Conservation (phyloP, 768 basidiomycete genomes). For the Leccinum uliginosum region DNA sequence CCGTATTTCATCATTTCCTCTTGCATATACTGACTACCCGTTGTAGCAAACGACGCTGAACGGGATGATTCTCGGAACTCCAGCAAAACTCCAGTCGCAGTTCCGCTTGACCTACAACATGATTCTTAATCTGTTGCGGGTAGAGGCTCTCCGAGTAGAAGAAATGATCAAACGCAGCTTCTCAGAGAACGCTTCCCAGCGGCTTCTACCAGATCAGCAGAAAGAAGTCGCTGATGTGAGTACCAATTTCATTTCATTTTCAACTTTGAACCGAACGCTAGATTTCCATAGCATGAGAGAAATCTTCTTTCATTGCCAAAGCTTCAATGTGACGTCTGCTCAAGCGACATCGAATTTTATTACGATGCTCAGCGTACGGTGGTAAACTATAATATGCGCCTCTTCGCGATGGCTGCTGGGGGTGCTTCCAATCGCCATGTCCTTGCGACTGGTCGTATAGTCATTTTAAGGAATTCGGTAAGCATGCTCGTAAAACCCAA, state of each 20-base stretch:
- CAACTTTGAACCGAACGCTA: conserved; percentile 4
- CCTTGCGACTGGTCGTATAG: conserved; percentile 70
- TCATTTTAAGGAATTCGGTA: conserved; percentile 81
- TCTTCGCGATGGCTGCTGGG: conserved; percentile 56
- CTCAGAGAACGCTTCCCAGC: conserved; percentile 95
- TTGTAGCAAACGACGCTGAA: conserved; percentile 65
- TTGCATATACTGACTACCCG: neutral
- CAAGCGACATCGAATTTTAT: conserved; percentile 65
- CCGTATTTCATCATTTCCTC: neutral
- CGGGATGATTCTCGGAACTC: conserved; percentile 92
- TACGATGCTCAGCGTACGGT: conserved; percentile 71
- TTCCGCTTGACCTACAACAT: conserved; percentile 99
- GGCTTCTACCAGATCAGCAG: conserved; percentile 89
- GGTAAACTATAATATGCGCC: conserved; percentile 53
- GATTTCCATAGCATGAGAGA: conserved; percentile 60
- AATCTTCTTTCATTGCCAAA: conserved; percentile 55
- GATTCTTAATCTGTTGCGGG: conserved; percentile 94
- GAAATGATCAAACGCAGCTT: conserved; percentile 99
- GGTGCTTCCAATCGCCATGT: conserved; percentile 66
- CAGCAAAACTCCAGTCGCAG: conserved; percentile 90
- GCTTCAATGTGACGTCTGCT: conserved; percentile 65
- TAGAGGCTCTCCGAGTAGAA: conserved; percentile 93
- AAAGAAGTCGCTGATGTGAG: conserved; percentile 78
- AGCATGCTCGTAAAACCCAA: conserved; percentile 21
- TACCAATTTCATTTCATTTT: neutral